These are phyloP conservation scores for Blastobotrys elegans DNA, from an alignment of 1,139 yeast genomes.

Conservation along the genomic window DNA sequence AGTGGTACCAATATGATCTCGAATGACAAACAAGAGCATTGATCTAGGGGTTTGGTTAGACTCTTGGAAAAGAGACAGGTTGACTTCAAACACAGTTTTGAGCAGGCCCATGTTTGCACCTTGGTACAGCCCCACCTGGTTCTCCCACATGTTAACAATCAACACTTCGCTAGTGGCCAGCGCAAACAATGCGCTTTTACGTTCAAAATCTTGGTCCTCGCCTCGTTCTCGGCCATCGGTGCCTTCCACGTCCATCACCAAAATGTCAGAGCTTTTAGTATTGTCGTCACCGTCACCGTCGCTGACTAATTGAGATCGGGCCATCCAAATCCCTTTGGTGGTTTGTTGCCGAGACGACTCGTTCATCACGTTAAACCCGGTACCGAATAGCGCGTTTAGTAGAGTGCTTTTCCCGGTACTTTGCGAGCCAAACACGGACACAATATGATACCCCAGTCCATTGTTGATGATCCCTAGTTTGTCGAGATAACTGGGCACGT, in stretches of 20 bases:
- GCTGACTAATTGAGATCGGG: conserved; percentile 38
- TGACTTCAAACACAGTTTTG: conserved; percentile 94
- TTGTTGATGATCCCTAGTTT: conserved; percentile 38
- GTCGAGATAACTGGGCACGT: conserved; percentile 33
- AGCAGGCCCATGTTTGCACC: conserved; percentile 96
- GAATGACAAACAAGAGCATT: conserved; percentile 75
- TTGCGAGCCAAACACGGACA: conserved; percentile 95
- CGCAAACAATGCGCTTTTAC: conserved; percentile 94
- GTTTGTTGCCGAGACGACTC: conserved; percentile 71
- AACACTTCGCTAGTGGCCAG: conserved; percentile 85
- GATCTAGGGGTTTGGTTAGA: conserved; percentile 49
- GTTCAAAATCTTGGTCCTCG: conserved; percentile 95
- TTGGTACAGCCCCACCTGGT: conserved; percentile 92
- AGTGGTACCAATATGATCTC: conserved; percentile 88
- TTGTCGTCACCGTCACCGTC: conserved; percentile 12
- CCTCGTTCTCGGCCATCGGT: conserved; percentile 98
- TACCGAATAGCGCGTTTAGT: conserved; percentile 76
- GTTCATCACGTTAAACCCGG: conserved; percentile 90
- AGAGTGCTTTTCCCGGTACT: conserved; percentile 94
- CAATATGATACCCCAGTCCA: conserved; percentile 79
- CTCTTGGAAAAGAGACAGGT: conserved; percentile 66
- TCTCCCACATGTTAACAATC: conserved; percentile 94
- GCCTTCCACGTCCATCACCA: conserved; percentile 95
- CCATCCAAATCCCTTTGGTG: conserved; percentile 94
- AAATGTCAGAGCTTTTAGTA: conserved; percentile 31